These are phyloP conservation scores for Wickerhamiella cacticola DNA, from an alignment of 805 yeast genomes.

Conservation along the genomic window DNA sequence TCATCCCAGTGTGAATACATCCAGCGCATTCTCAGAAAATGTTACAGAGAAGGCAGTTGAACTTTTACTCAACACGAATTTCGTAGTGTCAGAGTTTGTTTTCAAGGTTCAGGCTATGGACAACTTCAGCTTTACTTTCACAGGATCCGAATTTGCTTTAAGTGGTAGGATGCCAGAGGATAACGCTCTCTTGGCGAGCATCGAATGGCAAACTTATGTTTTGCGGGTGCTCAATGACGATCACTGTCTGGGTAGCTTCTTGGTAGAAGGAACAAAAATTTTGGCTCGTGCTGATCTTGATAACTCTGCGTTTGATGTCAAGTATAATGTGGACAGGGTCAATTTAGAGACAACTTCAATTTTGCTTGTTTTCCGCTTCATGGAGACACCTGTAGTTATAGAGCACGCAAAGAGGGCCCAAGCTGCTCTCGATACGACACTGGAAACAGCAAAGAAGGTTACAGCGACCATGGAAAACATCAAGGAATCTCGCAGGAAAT, in stretches of 20 bases:
- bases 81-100: conserved; percentile 5
- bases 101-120: conserved; percentile 5
- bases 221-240: conserved; percentile 3
- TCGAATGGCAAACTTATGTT: conserved; percentile 10
- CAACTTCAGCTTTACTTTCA: neutral
- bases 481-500: too few relatives aligned
- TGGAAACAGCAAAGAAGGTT: neutral
- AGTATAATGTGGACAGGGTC: conserved; percentile 8
- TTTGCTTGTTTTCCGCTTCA: conserved; percentile 2
- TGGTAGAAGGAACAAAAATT: conserved; percentile 4
- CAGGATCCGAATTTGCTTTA: conserved; percentile 7
- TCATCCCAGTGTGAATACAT: too few relatives aligned
- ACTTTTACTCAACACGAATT: neutral
- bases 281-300: conserved; percentile 13
- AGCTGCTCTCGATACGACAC: neutral
- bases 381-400: neutral
- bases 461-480: neutral
- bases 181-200: neutral
- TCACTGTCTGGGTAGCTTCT: conserved; percentile 4
- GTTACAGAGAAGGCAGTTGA: neutral
- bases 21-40: too few relatives aligned
- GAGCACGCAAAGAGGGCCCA: neutral
- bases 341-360: conserved; percentile 10
- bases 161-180: conserved; percentile 12
- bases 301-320: conserved; percentile 13